Evolutionary conservation across 2,329 filamentous ascomycete species (phyloP), one percentile per base, ranked within the genome.

Genomic region (Elsinoe necatrix): DNA sequence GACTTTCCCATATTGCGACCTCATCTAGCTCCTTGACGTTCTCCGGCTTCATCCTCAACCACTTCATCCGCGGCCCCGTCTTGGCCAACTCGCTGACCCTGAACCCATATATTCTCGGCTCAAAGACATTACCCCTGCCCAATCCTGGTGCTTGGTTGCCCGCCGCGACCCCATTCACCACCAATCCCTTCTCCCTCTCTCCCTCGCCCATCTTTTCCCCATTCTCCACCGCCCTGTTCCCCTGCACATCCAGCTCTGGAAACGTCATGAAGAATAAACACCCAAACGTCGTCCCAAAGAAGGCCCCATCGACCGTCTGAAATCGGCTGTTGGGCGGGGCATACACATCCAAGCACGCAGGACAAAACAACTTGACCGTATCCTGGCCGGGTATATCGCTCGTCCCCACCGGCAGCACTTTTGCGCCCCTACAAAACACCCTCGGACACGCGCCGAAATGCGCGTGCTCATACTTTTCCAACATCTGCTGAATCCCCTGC

Each of bases 241-340:
- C 71, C 66, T 77, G 77, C 59, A 97, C 83, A 64, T 96, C 90
- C 67, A 96, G 87, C 68, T 98, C 93, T 34, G 93, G 92, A 72
- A 97, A 98, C 37, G 92, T 98, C 77, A 98, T 92, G 70, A 98
- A 89, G 76, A 98, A 98, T 59, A 98, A 83, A 45, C 90, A 90
- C 60, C 91, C 91, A 70, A 98, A 98, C 0, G 93, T 98, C 55
- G 93, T 92, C 48, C 93, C 93, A 68, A 98, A 98, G 76, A 97
- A 98, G 47, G 93, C 93, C 55, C 93, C 93, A 64, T 98, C 93
- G 31, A 98, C 93, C 2, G 89, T 92, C 72, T 97, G 93, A 70
- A 97, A 98, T 18, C 93, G 84, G 67, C 89, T 95, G 76, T 97
- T 98, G 39, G 93, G 93, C 2, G 93, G 93, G 0, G 93, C 93